Evolutionary conservation across 2,329 filamentous ascomycete species (phyloP).

Genomic region (Didymella arachidicola): DNA sequence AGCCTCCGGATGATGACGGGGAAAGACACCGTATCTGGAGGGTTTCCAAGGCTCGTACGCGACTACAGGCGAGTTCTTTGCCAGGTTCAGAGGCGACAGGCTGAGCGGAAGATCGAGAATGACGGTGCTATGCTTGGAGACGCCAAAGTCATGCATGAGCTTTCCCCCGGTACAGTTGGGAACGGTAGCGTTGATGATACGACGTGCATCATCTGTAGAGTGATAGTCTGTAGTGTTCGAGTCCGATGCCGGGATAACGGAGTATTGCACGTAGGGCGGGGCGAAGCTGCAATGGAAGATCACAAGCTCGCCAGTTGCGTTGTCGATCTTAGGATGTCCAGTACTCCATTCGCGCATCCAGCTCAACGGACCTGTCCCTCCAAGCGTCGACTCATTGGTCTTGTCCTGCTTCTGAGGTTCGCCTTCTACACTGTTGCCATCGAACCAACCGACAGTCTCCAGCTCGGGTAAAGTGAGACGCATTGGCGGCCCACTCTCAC

Average conservation of each 20-base stretch:
- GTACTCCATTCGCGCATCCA: conserved; percentile 77
- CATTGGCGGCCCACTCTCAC: conserved; percentile 75
- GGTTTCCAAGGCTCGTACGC: conserved; percentile 65
- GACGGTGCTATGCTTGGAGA: conserved; percentile 67
- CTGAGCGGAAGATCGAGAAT: conserved; percentile 75
- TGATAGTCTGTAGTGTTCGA: conserved; percentile 17
- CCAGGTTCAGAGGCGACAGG: conserved; percentile 68
- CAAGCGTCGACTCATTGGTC: conserved; percentile 51
- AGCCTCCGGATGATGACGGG: conserved; percentile 63
- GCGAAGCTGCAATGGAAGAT: conserved; percentile 72
- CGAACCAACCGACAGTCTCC: conserved; percentile 75
- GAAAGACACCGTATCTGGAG: conserved; percentile 73
- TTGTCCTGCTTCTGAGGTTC: conserved; percentile 49
- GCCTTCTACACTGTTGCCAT: conserved; percentile 65
- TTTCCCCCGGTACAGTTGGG: conserved; percentile 69
- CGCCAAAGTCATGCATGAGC: conserved; percentile 81
- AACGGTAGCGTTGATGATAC: conserved; percentile 62
- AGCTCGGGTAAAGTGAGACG: conserved; percentile 68
- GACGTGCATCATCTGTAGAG: conserved; percentile 13
- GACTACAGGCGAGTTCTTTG: conserved; percentile 64
- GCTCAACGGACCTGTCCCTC: conserved; percentile 62
- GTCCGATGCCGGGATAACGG: conserved; percentile 57
- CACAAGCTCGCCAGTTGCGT: conserved; percentile 68
- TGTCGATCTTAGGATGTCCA: conserved; percentile 73
- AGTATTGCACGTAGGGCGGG: conserved; percentile 73